Evolutionary conservation across 148 eudicot genomes (phyloP), one percentile per base, ranked within the genome.

Genomic region (Persicaria maculosa): DNA sequence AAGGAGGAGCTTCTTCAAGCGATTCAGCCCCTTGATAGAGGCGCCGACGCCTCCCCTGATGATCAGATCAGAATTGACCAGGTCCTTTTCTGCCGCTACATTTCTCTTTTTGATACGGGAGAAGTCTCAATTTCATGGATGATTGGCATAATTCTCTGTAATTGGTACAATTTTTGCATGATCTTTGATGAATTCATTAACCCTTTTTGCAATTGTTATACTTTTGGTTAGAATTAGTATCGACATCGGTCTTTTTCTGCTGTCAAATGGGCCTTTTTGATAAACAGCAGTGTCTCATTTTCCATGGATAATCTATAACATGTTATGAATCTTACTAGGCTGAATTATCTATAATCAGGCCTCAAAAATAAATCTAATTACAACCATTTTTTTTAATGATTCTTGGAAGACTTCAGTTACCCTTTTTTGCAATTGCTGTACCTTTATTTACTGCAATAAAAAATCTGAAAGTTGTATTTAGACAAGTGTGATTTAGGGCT

Each of bases 1-100:
- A 90, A 88, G 68, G 68, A 82, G 68, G 89, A 90, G 83, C 96
- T 90, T 78, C 96, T 90, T 44, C 82, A 90, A 9, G 92, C 96
- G 61, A 85, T 90, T 74, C 62, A 64, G 20, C 81, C 90, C 19
- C 92, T 90, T 79, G 90, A 90, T 80, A 85, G 92, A 50, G 96
- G 96, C 4, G 96, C 96, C 46, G 85, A 85, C 12, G 96, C 96
- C 48, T 69, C 92, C 53, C 84, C 87, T 77, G 88, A 90, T 67
- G 96, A 90, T 22, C 96, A 88, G 74, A 78, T 83, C 61, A 71
- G 9, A 5, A 80, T 90, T 83, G 92, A 90, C 65, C 86, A 78
- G 87, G 92, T 90, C 1, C 52, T 44, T 43, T 25, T 15, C 52
- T 74, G 40, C 11, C 47, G 9, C 47, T 17, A 1, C 9, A 8